A percentile compares a stretch with the other conserved stretches of the same genome.
phyloP scores from a whole-genome alignment of 345 rosid genomes.

The Euphorbia peplus region DNA sequence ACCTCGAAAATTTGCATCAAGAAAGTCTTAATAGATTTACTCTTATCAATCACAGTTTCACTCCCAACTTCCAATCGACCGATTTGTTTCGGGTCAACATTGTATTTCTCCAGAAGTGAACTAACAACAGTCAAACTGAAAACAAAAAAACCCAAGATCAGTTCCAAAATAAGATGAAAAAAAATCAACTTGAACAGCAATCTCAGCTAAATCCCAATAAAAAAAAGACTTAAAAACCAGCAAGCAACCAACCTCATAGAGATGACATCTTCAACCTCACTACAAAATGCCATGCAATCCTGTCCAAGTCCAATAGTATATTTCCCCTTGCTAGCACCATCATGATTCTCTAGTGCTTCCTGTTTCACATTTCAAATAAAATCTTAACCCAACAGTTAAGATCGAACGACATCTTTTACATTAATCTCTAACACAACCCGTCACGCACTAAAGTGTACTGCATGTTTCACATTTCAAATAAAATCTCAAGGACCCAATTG shows the following conservation, averaged over 20 bases:
- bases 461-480: no score
- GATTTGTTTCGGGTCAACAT: slow-evolving; percentile 83
- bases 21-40: slow-evolving; percentile 98
- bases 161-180: neutral
- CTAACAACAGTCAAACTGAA: slow-evolving; percentile 82
- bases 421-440: no score
- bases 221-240: neutral
- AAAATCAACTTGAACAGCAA: neutral
- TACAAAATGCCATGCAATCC: slow-evolving; percentile 93
- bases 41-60: slow-evolving; percentile 98
- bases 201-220: neutral
- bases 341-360: slow-evolving; percentile 94
- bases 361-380: slow-evolving; percentile 20
- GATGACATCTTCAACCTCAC: slow-evolving; percentile 98
- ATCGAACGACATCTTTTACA: no score
- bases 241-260: slow-evolving; percentile 97
- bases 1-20: slow-evolving; percentile 99
- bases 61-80: slow-evolving; percentile 99
- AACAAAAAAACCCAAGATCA: slow-evolving; percentile 7
- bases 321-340: slow-evolving; percentile 96
- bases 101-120: slow-evolving; percentile 88
- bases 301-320: slow-evolving; percentile 99
- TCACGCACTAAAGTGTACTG: no score
- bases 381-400: no score
- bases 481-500: no score